Conservation (phyloP, 1,139 yeast species). For the Yamadazyma atlantica region DNA sequence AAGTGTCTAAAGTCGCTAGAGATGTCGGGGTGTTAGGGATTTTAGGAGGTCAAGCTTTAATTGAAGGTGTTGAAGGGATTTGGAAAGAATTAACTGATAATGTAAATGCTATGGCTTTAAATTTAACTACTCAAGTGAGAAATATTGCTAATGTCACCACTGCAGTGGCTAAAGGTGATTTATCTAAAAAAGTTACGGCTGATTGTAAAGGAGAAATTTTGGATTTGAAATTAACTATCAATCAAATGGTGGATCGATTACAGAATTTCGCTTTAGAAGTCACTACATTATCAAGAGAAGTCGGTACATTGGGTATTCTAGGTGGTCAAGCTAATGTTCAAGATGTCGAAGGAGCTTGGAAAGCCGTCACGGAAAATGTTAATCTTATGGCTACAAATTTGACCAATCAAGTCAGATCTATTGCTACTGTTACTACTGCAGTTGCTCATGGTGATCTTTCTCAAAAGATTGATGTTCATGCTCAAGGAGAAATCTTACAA, state of each 20-base stretch:
- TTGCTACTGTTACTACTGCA: constrained; percentile 89
- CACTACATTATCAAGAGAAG: constrained; percentile 82
- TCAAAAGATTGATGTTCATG: constrained; percentile 85
- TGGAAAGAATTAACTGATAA: constrained; percentile 90
- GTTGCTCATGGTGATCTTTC: constrained; percentile 90
- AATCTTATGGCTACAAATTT: constrained; percentile 87
- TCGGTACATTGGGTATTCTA: constrained; percentile 84
- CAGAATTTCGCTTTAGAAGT: constrained; percentile 89
- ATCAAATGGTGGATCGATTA: constrained; percentile 83
- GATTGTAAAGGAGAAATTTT: constrained; percentile 87
- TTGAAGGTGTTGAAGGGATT: constrained; percentile 81
- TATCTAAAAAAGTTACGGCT: constrained; percentile 83
- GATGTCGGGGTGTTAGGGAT: constrained; percentile 90
- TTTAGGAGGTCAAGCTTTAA: constrained; percentile 84
- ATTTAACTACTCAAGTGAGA: constrained; percentile 83
- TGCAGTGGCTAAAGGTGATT: constrained; percentile 89
- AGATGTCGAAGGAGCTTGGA: constrained; percentile 94
- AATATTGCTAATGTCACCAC: constrained; percentile 89
- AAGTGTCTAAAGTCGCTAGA: constrained; percentile 83
- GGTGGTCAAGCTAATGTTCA: constrained; percentile 93
- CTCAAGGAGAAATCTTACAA: constrained; percentile 82
- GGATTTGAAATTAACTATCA: constrained; percentile 77
- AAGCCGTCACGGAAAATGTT: constrained; percentile 85
- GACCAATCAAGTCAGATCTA: constrained; percentile 85
- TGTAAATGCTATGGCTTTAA: constrained; percentile 88